phyloP scores from a whole-genome alignment of 1,284 basidiomycete species.

The Ceratobasidium theobromae region DNA sequence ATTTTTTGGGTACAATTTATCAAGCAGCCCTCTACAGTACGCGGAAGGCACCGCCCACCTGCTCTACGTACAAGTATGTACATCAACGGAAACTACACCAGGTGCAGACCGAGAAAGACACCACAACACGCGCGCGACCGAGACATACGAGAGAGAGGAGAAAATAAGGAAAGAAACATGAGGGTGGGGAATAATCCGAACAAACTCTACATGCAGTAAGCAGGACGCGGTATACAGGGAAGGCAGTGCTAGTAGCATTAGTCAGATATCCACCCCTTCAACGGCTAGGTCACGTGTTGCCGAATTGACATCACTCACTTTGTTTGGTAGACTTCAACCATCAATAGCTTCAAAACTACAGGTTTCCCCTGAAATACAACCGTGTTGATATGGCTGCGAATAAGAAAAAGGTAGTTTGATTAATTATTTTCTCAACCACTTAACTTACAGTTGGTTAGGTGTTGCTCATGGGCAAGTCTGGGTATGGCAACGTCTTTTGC shows the following conservation, averaged over 20 bases:
- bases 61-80: background rate
- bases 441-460: conserved; percentile 55
- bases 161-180: no score
- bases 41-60: background rate
- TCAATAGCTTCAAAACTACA: no score
- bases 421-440: background rate
- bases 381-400: conserved; percentile 10
- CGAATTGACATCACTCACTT: background rate
- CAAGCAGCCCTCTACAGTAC: background rate
- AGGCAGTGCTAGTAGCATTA: no score
- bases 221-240: no score
- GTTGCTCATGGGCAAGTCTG: conserved; percentile 92
- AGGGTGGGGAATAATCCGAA: no score
- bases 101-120: background rate
- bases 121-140: no score
- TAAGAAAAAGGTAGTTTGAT: conserved; percentile 33
- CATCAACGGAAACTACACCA: background rate
- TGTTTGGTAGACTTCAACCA: no score
- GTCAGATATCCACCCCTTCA: background rate
- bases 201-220: no score
- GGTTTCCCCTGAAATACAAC: background rate
- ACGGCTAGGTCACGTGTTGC: background rate
- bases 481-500: conserved; percentile 33
- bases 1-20: no score
- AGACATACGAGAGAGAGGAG: no score